Evolutionary conservation across 441 rosid species (phyloP).

Genomic region (Populus hybrid): DNA sequence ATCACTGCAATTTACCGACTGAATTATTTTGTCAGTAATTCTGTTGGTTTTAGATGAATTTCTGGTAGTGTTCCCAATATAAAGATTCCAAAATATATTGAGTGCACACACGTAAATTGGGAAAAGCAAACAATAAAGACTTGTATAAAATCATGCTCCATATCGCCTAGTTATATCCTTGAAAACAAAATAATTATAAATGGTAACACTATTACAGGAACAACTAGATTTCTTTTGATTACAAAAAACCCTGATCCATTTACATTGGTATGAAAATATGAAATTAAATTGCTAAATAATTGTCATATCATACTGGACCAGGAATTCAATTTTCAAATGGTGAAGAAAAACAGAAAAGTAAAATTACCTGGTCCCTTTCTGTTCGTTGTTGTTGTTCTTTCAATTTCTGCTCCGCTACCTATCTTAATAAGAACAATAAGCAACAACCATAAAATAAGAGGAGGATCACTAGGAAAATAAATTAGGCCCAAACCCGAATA

Average conservation of each 20-base stretch:
- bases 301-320: neutral
- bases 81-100: too few relatives aligned
- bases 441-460: conserved; percentile 11
- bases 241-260: too few relatives aligned
- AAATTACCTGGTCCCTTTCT: conserved; percentile 51
- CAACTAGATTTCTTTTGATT: too few relatives aligned
- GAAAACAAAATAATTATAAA: neutral
- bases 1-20: too few relatives aligned
- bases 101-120: neutral
- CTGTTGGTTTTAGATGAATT: too few relatives aligned
- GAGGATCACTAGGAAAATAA: neutral
- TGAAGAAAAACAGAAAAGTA: conserved; percentile 1
- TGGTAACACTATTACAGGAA: too few relatives aligned
- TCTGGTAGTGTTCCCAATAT: too few relatives aligned
- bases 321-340: neutral
- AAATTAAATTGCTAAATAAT: too few relatives aligned
- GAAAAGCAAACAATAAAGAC: neutral
- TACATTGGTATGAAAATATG: too few relatives aligned
- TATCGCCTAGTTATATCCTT: conserved; percentile 1
- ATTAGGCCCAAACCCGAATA: conserved; percentile 46
- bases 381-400: conserved; percentile 37
- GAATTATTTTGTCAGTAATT: too few relatives aligned
- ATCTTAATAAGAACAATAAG: conserved; percentile 12
- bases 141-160: neutral
- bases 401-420: conserved; percentile 44